Evolutionary conservation across 2,329 filamentous ascomycete genomes (phyloP).

Genomic region (Aphanoascus verrucosus): DNA sequence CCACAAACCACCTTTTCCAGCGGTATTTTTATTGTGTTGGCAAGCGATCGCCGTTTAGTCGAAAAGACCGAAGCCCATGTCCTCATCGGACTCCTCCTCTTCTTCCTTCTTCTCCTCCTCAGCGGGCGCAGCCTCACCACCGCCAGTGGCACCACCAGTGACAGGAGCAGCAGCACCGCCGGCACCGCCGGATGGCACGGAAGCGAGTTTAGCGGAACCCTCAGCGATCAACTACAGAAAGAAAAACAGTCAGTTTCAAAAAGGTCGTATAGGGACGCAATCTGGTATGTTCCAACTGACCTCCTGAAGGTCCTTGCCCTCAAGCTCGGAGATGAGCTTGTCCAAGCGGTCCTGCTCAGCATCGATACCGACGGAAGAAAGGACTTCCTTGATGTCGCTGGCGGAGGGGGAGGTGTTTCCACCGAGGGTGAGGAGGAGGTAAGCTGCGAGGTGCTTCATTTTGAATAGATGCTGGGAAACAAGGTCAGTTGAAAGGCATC

Average conservation of each 20-base stretch:
- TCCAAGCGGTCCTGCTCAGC: slow-evolving; percentile 76
- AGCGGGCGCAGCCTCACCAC: slow-evolving; percentile 53
- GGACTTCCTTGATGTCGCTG: slow-evolving; percentile 74
- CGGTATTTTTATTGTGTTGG: background rate
- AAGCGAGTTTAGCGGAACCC: slow-evolving; percentile 88
- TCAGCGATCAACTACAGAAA: slow-evolving; percentile 68
- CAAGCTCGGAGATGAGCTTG: slow-evolving; percentile 70
- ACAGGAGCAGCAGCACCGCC: slow-evolving; percentile 56
- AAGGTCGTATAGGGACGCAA: slow-evolving; percentile 4
- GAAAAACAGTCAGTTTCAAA: slow-evolving; percentile 18
- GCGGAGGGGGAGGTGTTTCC: slow-evolving; percentile 85
- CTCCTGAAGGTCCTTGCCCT: slow-evolving; percentile 66
- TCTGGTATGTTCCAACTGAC: slow-evolving; percentile 43
- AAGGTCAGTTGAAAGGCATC: background rate
- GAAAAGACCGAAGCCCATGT: slow-evolving; percentile 67
- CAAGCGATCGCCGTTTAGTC: slow-evolving; percentile 37
- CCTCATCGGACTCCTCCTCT: slow-evolving; percentile 63
- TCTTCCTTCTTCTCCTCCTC: slow-evolving; percentile 67
- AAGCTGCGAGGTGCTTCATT: slow-evolving; percentile 99
- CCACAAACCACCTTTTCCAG: background rate
- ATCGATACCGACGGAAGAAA: slow-evolving; percentile 90
- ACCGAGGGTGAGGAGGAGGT: slow-evolving; percentile 89
- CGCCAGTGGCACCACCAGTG: slow-evolving; percentile 54
- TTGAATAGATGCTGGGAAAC: slow-evolving; percentile 38
- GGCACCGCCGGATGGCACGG: slow-evolving; percentile 84